Base-by-base conservation (phyloP, 1,139 yeast genomes). In the Oligophagozyma castellii region DNA sequence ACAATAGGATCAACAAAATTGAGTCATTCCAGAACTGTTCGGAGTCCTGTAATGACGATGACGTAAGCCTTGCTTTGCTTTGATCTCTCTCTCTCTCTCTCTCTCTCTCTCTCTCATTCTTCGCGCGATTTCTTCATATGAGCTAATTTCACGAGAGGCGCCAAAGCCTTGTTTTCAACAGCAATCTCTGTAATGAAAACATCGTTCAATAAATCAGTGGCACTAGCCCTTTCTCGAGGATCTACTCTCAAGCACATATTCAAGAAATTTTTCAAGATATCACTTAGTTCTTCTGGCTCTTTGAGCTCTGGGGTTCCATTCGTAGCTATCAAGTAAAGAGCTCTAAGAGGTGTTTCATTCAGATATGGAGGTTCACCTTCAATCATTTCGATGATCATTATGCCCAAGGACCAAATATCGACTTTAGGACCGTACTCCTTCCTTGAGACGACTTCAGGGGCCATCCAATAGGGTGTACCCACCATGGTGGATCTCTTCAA, bases 381-480 rank as follows among this genome's bases (percentile, higher is more conserved):
- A 42, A 89, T 81, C 98, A 89, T 89, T 56, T 89, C 98, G 48
- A 89, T 84, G 12, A 86, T 75, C 98, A 89, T 89, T 42, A 89
- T 89, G 39, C 98, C 98, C 39, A 89, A 61, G 8, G 95, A 81
- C 98, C 98, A 89, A 29, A 92, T 77, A 56, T 89, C 98, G 33
- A 89, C 95, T 56, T 92, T 86, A 23, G 95, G 93, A 2, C 95
- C 98, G 53, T 89, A 89, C 45, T 84, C 95, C 51, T 86, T 84
- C 40, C 94, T 65, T 6, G 84, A 73, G 13, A 89, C 95, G 33
- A 89, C 95, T 56, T 89, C 98, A 2, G 98, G 98, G 0, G 98
- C 98, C 98, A 89, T 89, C 98, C 98, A 89, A 54, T 89, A 89
- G 4, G 98, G 98, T 0, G 98, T 89, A n/a, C 98, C 98, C 13